Base-by-base conservation (phyloP, 306 rosid species). In the Quercus dentata region DNA sequence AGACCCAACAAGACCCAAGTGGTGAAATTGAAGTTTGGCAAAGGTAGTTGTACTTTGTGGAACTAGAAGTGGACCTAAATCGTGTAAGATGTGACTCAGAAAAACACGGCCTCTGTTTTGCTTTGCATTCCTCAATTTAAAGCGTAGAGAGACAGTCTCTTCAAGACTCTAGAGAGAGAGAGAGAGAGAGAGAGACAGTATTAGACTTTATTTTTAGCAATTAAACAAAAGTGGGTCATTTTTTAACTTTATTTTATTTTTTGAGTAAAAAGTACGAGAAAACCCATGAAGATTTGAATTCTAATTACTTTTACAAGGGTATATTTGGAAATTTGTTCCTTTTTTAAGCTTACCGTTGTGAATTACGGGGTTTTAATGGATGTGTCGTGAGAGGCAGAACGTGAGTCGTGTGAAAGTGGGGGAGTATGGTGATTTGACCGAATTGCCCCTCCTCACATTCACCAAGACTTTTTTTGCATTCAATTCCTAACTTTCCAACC, bases 61-160 rank as follows among this genome's bases (percentile, higher is more conserved):
- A 33, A 70, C 77, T 80, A 84, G 83, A 33, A 76, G 80, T 82
- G 87, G 86, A 73, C 75, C 69, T 46, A 59, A 78, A 81, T 85
- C 84, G 91, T 87, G 83, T 52, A 65, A 78, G 86, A 83, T 68
- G 86, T 73, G 92, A 86, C 77, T 83, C 89, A 78, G 89, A 85
- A 76, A 85, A 88, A 88, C 74, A 76, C 69, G 74, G 77, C 25
- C 10, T 41, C 73, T 21, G 9, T 35, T 44, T 58, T 46, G 54
- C 8, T 74, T 65, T 25, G 82, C 69, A 49, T 78, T 79, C 76
- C 77, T 64, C 33, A 81, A 41, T 68, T 67, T 62, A 73, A 79
- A 23, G 73, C 61, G 46, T 21, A 31, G 13, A 35, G 20, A 56
- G 49, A n/a, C 9, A 10, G 15, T 0, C 15, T 8, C 46, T 38